These are phyloP conservation scores for Nelumbo lutea DNA, from an alignment of 164 flowering plant species.

Conservation along the genomic window DNA sequence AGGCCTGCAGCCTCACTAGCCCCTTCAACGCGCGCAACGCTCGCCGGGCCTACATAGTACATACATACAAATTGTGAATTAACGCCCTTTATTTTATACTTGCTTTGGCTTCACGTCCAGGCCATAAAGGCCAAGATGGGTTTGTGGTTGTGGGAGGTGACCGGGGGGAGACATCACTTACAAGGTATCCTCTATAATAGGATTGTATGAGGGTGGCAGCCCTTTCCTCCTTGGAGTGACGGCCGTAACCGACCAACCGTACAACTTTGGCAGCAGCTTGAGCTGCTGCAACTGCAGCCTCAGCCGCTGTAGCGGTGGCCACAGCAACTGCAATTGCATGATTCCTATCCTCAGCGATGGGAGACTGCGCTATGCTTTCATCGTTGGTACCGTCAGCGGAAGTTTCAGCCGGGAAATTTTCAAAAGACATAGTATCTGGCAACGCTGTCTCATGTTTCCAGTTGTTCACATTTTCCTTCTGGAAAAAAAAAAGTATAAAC, in stretches of 20 bases:
- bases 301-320: slow-evolving; percentile 92
- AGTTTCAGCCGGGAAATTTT: slow-evolving; percentile 73
- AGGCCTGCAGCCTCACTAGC: slow-evolving; percentile 86
- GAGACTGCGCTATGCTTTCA: slow-evolving; percentile 45
- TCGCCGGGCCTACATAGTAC: slow-evolving; percentile 57
- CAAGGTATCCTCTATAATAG: slow-evolving; percentile 83
- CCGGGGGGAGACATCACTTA: slow-evolving; percentile 22
- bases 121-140: not conserved
- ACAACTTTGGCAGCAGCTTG: slow-evolving; percentile 90
- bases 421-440: slow-evolving; percentile 74
- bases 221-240: slow-evolving; percentile 69
- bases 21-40: slow-evolving; percentile 92
- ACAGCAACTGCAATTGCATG: slow-evolving; percentile 83
- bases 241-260: slow-evolving; percentile 67
- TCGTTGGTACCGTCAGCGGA: slow-evolving; percentile 61
- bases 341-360: slow-evolving; percentile 39
- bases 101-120: too few species aligned
- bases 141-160: not conserved
- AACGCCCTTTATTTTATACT: not conserved
- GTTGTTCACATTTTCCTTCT: slow-evolving; percentile 51
- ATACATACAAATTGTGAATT: not conserved
- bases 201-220: slow-evolving; percentile 84
- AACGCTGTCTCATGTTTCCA: slow-evolving; percentile 46
- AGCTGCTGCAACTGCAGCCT: slow-evolving; percentile 90
- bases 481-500: too few species aligned